Percentiles rank a stretch among this genome's conserved stretches.
Evolutionary conservation across 768 basidiomycete species (phyloP).

Genomic region (Dioszegia hungarica): DNA sequence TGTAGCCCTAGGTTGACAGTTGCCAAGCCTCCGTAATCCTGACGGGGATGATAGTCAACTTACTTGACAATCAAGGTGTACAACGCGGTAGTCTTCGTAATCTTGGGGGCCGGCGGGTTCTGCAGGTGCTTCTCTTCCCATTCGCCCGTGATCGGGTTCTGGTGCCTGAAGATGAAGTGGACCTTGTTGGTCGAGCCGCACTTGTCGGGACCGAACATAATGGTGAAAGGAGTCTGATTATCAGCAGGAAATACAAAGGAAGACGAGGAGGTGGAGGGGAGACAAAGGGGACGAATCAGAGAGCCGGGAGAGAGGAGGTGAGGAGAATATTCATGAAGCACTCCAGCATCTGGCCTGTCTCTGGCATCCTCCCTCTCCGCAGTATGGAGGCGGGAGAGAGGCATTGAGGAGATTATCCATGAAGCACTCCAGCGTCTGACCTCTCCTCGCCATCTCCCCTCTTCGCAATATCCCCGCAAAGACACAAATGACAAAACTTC

Average conservation of each 20-base stretch:
- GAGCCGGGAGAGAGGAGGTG: neutral
- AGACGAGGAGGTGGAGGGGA: neutral
- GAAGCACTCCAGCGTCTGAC: no score
- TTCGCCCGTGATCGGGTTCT: conserved; percentile 85
- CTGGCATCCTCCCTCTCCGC: no score
- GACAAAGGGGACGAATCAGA: neutral
- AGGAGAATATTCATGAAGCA: no score
- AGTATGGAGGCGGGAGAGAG: no score
- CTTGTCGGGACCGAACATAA: conserved; percentile 95
- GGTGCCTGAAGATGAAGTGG: conserved; percentile 99
- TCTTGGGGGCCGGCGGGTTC: conserved; percentile 71
- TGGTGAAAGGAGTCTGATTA: conserved; percentile 49
- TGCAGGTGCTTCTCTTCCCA: conserved; percentile 95
- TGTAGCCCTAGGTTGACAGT: no score
- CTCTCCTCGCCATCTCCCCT: neutral
- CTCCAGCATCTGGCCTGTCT: no score
- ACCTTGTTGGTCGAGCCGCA: conserved; percentile 55
- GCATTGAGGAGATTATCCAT: no score
- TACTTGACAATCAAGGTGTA: conserved; percentile 92
- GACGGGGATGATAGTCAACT: no score
- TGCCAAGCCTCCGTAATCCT: no score
- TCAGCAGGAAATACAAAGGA: conserved; percentile 2
- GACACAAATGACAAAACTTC: neutral
- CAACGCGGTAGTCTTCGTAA: conserved; percentile 84
- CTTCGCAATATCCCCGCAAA: neutral